A percentile compares a stretch with the other conserved stretches of the same genome.
These are phyloP conservation scores for Gamarada debralockiae DNA, from an alignment of 495 filamentous ascomycete genomes.

Conservation along the genomic window DNA sequence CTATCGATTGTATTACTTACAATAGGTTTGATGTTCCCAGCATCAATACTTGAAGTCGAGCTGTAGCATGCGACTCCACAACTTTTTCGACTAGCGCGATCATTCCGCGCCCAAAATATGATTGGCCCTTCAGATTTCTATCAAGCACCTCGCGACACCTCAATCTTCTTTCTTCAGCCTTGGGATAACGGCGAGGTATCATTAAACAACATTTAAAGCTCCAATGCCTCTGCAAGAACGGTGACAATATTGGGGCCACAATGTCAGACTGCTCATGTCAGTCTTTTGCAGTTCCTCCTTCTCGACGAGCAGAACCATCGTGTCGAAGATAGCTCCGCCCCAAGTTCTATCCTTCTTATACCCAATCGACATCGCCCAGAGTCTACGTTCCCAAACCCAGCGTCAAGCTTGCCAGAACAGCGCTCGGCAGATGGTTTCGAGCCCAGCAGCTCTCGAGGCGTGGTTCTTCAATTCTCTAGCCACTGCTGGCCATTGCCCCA, in stretches of 20 bases:
- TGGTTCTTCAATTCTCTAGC: constrained; percentile 65
- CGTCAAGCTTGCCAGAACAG: neutral
- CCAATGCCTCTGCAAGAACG: constrained; percentile 15
- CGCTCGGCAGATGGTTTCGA: constrained; percentile 4
- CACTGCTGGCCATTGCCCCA: constrained; percentile 56
- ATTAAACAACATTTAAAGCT: neutral
- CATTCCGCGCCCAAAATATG: neutral
- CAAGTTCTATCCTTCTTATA: constrained; percentile 38
- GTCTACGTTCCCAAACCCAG: neutral
- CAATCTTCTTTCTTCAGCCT: neutral
- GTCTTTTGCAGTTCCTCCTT: constrained; percentile 48
- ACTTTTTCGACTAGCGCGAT: neutral
- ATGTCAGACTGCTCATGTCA: constrained; percentile 67
- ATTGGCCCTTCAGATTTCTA: neutral
- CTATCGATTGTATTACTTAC: too few species aligned
- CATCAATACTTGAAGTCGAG: neutral
- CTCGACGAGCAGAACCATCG: constrained; percentile 46
- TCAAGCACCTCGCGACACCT: neutral
- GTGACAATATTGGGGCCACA: constrained; percentile 39
- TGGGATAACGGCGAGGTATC: neutral
- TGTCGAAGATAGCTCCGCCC: constrained; percentile 42
- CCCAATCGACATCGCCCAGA: constrained; percentile 19
- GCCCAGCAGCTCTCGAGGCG: constrained; percentile 30
- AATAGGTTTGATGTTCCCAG: too few species aligned
- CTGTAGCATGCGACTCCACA: neutral